phyloP scores from a whole-genome alignment of 1,284 basidiomycete genomes.

The Irpex sp. region DNA sequence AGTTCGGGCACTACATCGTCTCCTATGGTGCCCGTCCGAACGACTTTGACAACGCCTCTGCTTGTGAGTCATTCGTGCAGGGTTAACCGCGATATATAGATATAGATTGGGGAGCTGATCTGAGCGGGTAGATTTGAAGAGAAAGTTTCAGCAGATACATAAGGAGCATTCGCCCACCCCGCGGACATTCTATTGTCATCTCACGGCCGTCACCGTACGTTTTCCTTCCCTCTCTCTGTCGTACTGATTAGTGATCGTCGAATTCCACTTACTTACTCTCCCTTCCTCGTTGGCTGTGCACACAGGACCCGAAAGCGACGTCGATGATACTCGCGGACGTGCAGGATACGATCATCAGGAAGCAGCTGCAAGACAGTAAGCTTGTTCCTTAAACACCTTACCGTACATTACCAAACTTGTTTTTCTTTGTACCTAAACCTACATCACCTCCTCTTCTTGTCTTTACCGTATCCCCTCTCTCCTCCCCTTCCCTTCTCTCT shows the following conservation, averaged over 20 bases:
- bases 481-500: not conserved
- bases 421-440: too few relatives aligned
- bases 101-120: not conserved
- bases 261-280: not conserved
- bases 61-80: conserved; percentile 38
- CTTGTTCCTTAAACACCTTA: conserved; percentile 5
- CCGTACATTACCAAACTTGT: not conserved
- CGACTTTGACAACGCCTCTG: conserved; percentile 47
- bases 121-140: conserved; percentile 10
- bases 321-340: conserved; percentile 15
- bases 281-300: not conserved
- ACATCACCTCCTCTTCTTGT: not conserved
- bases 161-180: conserved; percentile 13
- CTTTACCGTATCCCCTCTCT: not conserved
- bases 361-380: conserved; percentile 15
- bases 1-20: conserved; percentile 54
- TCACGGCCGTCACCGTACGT: conserved; percentile 17
- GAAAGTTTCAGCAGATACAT: conserved; percentile 16
- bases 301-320: conserved; percentile 14
- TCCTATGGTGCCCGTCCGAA: conserved; percentile 52
- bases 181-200: conserved; percentile 16
- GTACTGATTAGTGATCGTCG: too few relatives aligned
- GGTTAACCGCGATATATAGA: not conserved
- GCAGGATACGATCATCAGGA: conserved; percentile 17
- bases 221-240: not conserved